Evolutionary conservation across 2,329 filamentous ascomycete genomes (phyloP).

Genomic region (Rhexocercosporidium sp.): DNA sequence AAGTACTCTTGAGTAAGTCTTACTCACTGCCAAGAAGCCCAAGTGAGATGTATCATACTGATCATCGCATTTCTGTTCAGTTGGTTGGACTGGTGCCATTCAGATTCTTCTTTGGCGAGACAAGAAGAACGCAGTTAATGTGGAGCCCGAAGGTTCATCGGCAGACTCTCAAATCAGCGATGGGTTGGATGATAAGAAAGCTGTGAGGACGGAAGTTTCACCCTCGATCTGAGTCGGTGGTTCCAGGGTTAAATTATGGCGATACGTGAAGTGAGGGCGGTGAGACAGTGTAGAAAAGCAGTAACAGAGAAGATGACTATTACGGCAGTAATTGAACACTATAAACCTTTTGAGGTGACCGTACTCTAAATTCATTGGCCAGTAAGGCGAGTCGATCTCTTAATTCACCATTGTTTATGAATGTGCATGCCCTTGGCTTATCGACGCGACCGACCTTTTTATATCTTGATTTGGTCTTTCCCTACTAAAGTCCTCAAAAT

Average conservation of each 20-base stretch:
- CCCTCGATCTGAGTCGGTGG: neutral
- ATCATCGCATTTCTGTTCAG: conserved; percentile 17
- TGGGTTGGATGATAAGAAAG: conserved; percentile 31
- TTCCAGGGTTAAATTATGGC: neutral
- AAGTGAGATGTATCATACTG: neutral
- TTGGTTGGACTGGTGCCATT: conserved; percentile 38
- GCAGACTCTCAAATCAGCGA: conserved; percentile 13
- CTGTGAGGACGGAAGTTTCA: neutral
- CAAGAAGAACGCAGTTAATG: conserved; percentile 15
- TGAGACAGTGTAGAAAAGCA: neutral
- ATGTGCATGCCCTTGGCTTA: too few relatives aligned
- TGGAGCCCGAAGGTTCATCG: neutral
- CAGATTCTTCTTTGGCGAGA: conserved; percentile 43
- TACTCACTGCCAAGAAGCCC: neutral
- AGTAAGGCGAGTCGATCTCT: too few relatives aligned
- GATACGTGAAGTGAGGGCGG: neutral
- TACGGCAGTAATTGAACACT: too few relatives aligned
- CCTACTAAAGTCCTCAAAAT: neutral
- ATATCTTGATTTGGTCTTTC: neutral
- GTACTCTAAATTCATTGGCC: too few relatives aligned
- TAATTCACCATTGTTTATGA: too few relatives aligned
- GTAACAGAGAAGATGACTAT: too few relatives aligned
- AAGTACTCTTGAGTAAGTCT: conserved; percentile 44
- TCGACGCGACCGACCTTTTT: too few relatives aligned
- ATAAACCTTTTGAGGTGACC: too few relatives aligned